A percentile compares a stretch with the other conserved stretches of the same genome.
Conservation (phyloP, 2,329 filamentous ascomycete species). For the Clathrospora elynae region DNA sequence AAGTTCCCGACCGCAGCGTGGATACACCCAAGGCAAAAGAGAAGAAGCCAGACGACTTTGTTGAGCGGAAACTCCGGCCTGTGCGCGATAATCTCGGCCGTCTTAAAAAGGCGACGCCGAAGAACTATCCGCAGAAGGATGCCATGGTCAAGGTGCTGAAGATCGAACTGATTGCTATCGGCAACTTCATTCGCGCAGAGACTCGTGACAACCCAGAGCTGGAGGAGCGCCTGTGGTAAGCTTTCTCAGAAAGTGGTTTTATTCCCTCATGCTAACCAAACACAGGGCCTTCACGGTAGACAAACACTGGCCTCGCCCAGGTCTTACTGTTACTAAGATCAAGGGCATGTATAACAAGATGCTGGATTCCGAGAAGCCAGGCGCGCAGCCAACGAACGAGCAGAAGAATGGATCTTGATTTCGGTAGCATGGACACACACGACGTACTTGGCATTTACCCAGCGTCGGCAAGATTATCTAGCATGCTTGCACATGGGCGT, state of each 20-base stretch:
- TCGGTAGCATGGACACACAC: conserved; percentile 1
- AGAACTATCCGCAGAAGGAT: conserved; percentile 66
- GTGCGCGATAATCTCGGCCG: conserved; percentile 65
- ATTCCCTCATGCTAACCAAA: conserved; percentile 23
- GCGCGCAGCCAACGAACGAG: conserved; percentile 30
- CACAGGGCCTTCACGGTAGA: conserved; percentile 44
- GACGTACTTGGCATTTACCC: conserved; percentile 4
- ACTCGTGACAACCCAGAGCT: conserved; percentile 51
- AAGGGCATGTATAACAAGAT: conserved; percentile 49
- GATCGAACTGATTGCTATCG: conserved; percentile 64
- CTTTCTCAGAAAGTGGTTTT: background rate
- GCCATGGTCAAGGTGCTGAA: conserved; percentile 67
- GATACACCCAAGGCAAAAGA: conserved; percentile 39
- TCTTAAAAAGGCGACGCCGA: conserved; percentile 65
- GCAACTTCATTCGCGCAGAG: conserved; percentile 63
- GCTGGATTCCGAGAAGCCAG: conserved; percentile 39
- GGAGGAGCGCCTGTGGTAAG: conserved; percentile 60
- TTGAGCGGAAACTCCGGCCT: conserved; percentile 61
- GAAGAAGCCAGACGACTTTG: conserved; percentile 53
- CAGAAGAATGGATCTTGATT: conserved; percentile 32
- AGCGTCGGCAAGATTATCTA: conserved; percentile 14
- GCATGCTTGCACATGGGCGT: conserved; percentile 27
- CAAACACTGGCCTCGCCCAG: conserved; percentile 47
- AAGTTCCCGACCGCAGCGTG: conserved; percentile 45
- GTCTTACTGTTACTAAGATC: conserved; percentile 39